Base-by-base conservation (phyloP, 2,329 filamentous ascomycete species). In the Periconia digitata region DNA sequence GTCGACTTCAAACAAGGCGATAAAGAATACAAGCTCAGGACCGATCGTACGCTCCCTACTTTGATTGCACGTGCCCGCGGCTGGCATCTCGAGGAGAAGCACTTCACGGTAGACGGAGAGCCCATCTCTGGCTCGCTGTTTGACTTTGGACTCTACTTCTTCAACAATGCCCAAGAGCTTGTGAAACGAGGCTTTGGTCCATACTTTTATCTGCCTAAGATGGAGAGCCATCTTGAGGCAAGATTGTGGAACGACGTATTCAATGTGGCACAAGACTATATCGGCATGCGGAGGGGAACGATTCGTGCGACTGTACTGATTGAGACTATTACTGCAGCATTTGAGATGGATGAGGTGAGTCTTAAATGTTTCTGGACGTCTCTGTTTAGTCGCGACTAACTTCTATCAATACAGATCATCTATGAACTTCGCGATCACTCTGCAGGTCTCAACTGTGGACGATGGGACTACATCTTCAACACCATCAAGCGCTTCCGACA, bases 381-480 rank as follows among this genome's bases (percentile, higher is more conserved):
- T n/a, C n/a, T n/a, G n/a, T n/a, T n/a, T n/a, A n/a, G n/a, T n/a
- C n/a, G n/a, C 2, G 1, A 3, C n/a, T 15, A 7, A 43, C 47
- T 23, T 59, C 67, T 54, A 65, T 37, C 4, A 40, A 8, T 6
- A 5, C 48, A 79, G 85, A 97, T 99, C 76, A 97, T 99, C 76
- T 99, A 96, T 75, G 94, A 97, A 79, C 86, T 99, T 60, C 88
- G 94, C 52, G 92, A 97, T 70, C 94, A 99, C 80, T 92, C 87
- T 72, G 88, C 92, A 6, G 94, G 94, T 40, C 84, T 99, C 67
- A 99, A 99, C 85, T 97, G 94, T 75, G 94, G 94, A 57, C 88
- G 94, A 61, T 99, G 94, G 94, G 94, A 99, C 72, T 99, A 99
- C 81, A 97, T 99, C 77, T 99, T 99, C 82, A 94, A 88, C 73